Evolutionary conservation across 2,329 filamentous ascomycete genomes (phyloP), one percentile per base, ranked within the genome.

Genomic region (Arthrobotrys megalospora): DNA sequence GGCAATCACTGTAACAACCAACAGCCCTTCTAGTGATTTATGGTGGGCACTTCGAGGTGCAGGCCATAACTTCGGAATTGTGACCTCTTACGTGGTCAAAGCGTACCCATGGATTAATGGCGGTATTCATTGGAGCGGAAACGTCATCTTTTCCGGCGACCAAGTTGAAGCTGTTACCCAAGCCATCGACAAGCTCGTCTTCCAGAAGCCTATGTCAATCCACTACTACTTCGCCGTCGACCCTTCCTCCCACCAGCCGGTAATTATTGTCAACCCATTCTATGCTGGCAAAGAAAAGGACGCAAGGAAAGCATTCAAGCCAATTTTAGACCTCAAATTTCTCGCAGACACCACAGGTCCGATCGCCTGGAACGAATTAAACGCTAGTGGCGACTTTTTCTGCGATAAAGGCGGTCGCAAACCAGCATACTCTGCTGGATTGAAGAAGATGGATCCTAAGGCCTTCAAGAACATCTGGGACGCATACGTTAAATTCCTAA

Each of bases 1-100:
- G 8, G 78, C 85, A 1, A 82, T 86, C 3, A 83, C 80, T 0
- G 84, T 80, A 55, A 80, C 58, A 38, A 80, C 38, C 79, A 81
- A 6, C 67, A 80, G 38, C 80, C 58, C 72, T 8, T 78, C 82
- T 47, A 1, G 80, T 0, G 84, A 85, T 66, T 82, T 86, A 6
- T 86, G 86, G 81, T 86, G 85, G 85, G 85, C 84, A 0, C 67
- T 86, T 4, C 82, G 84, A 0, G 85, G 85, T 6, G 85, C 85
- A 0, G 85, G 85, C 0, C 82, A 83, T 28, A 86, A 84, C 72
- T 86, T 87, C 71, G 86, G 85, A 16, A 84, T 86, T 28, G 85
- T 85, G 0, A 85, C 85, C 0, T 82, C 82, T 8, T 86, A 86
- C 75, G 80, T 81, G 7, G 80, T 85, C 62, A 85, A 84, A 68